phyloP scores from a whole-genome alignment of 495 filamentous ascomycete species.

The Talaromyces trachyspermus region DNA sequence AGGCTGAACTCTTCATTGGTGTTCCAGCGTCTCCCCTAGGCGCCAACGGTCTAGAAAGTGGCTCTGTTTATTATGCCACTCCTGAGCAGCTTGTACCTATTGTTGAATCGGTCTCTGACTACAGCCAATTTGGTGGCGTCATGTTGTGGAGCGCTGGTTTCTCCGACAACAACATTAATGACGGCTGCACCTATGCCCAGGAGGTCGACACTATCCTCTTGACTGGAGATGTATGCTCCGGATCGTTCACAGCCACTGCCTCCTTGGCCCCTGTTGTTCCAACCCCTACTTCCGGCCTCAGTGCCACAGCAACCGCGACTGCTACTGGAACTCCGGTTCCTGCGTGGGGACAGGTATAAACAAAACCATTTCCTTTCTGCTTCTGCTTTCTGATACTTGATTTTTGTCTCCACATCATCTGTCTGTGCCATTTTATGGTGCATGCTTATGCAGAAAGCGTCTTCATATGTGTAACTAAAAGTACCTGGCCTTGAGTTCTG shows the following conservation, averaged over 20 bases:
- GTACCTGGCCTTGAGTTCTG: not conserved
- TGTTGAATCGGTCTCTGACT: constrained; percentile 21
- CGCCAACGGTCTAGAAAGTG: constrained; percentile 21
- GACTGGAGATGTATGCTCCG: constrained; percentile 7
- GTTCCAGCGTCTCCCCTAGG: constrained; percentile 27
- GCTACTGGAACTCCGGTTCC: constrained; percentile 1
- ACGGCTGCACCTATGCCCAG: constrained; percentile 37
- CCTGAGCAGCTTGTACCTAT: constrained; percentile 28
- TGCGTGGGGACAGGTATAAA: constrained; percentile 4
- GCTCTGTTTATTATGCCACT: constrained; percentile 34
- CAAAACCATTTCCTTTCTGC: too few species aligned
- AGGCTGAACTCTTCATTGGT: constrained; percentile 45
- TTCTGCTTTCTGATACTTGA: not conserved
- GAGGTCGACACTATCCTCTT: constrained; percentile 25
- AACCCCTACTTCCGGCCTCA: not conserved
- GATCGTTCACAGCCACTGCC: not conserved
- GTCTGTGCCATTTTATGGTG: too few species aligned
- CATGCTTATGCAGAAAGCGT: too few species aligned
- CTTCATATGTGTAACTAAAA: too few species aligned
- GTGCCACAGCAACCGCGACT: not conserved
- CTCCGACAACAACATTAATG: constrained; percentile 33
- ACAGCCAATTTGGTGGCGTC: constrained; percentile 41
- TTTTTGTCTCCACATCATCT: not conserved
- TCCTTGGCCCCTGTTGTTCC: constrained; percentile 1
- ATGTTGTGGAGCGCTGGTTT: constrained; percentile 49